phyloP scores from a whole-genome alignment of 306 rosid species.

The Citrullus colocynthis region DNA sequence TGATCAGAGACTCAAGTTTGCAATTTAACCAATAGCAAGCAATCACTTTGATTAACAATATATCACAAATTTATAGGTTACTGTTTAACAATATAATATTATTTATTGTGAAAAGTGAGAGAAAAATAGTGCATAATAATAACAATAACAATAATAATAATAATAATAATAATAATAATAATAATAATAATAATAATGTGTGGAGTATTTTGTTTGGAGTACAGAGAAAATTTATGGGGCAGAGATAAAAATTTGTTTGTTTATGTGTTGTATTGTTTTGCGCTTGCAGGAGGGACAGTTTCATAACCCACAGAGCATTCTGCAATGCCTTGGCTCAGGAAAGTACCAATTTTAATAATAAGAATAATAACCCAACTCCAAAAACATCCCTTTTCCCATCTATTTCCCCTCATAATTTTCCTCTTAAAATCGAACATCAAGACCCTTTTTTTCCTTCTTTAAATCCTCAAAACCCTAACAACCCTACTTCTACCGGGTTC shows the following conservation, averaged over 20 bases:
- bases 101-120: too few species aligned
- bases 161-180: too few species aligned
- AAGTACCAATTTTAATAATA: conserved; percentile 9
- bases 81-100: too few species aligned
- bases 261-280: conserved; percentile 14
- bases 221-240: background rate
- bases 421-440: background rate
- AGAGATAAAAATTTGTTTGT: conserved; percentile 13
- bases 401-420: background rate
- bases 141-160: too few species aligned
- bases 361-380: background rate
- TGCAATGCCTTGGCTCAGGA: conserved; percentile 79
- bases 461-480: conserved; percentile 24
- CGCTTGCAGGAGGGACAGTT: conserved; percentile 66
- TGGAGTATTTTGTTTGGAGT: too few species aligned
- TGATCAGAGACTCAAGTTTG: too few species aligned
- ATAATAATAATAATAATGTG: too few species aligned
- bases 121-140: too few species aligned
- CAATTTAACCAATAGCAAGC: too few species aligned
- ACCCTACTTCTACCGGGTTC: conserved; percentile 12
- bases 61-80: too few species aligned
- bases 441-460: background rate
- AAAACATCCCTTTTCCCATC: background rate
- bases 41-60: too few species aligned
- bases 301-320: conserved; percentile 81